Evolutionary conservation across 192 early-diverging fungal genomes (phyloP).

Genomic region (Backusella morwellensis): DNA sequence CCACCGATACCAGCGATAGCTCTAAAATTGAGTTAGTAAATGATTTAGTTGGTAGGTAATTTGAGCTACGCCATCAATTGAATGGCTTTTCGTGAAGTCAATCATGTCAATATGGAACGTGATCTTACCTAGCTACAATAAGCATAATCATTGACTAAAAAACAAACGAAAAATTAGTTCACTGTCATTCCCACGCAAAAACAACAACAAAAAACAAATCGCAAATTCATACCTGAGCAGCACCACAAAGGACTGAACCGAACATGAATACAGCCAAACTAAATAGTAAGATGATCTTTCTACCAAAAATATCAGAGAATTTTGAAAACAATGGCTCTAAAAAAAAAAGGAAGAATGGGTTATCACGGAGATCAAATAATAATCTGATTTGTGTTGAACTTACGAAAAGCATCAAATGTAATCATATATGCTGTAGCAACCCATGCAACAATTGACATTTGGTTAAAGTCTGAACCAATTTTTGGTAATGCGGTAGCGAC

Average conservation of each 20-base stretch:
- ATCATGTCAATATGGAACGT: too few relatives aligned
- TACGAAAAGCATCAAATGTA: conserved; percentile 35
- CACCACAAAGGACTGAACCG: conserved; percentile 79
- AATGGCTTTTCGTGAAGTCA: too few relatives aligned
- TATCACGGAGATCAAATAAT: not conserved
- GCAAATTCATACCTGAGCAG: conserved; percentile 45
- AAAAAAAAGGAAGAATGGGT: not conserved
- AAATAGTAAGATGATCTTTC: conserved; percentile 67
- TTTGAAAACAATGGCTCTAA: conserved; percentile 62
- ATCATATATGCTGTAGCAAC: conserved; percentile 71
- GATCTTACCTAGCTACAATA: not conserved
- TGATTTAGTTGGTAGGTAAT: too few relatives aligned
- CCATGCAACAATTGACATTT: conserved; percentile 69
- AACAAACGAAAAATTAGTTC: not conserved
- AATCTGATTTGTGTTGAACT: not conserved
- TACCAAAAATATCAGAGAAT: conserved; percentile 81
- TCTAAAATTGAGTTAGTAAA: not conserved
- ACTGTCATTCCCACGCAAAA: not conserved
- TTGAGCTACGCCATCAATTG: too few relatives aligned
- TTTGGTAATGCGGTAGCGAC: conserved; percentile 70
- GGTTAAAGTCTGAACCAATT: conserved; percentile 68
- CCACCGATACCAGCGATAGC: not conserved
- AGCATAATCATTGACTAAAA: conserved; percentile 4
- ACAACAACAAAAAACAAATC: not conserved
- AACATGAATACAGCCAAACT: conserved; percentile 73